These are phyloP conservation scores for Dichotomocladium elegans DNA, from an alignment of 371 early-diverging fungal species.

Conservation along the genomic window DNA sequence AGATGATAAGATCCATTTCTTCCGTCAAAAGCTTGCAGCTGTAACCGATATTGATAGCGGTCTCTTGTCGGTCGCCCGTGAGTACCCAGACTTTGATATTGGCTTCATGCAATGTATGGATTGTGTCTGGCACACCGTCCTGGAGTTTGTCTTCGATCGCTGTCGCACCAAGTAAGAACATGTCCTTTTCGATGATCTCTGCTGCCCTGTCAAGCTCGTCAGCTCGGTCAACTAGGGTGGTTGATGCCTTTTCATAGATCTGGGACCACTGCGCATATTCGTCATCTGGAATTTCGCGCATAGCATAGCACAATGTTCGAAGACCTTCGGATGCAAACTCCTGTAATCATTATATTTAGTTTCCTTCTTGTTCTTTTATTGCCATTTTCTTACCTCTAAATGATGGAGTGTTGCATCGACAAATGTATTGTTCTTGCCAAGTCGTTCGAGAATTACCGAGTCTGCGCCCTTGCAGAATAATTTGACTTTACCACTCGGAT, in stretches of 20 bases:
- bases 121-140: conserved; percentile 97
- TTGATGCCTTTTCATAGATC: conserved; percentile 84
- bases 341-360: conserved; percentile 8
- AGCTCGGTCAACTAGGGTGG: conserved; percentile 83
- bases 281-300: conserved; percentile 84
- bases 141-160: conserved; percentile 99
- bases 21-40: conserved; percentile 85
- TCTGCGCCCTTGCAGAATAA: conserved; percentile 98
- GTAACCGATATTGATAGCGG: conserved; percentile 91
- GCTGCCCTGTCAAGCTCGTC: conserved; percentile 89
- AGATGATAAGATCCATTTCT: conserved; percentile 81
- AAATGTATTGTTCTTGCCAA: conserved; percentile 69
- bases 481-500: conserved; percentile 85
- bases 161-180: conserved; percentile 93
- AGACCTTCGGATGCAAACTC: conserved; percentile 90
- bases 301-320: conserved; percentile 92
- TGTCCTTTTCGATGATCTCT: conserved; percentile 90
- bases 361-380: too few relatives aligned
- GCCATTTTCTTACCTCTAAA: conserved; percentile 58
- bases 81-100: conserved; percentile 97
- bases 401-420: conserved; percentile 70
- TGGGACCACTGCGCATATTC: conserved; percentile 86
- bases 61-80: conserved; percentile 93
- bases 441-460: conserved; percentile 94
- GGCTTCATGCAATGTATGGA: conserved; percentile 91